Conservation (phyloP, 1,284 basidiomycete genomes). For the Gomphus sp. region DNA sequence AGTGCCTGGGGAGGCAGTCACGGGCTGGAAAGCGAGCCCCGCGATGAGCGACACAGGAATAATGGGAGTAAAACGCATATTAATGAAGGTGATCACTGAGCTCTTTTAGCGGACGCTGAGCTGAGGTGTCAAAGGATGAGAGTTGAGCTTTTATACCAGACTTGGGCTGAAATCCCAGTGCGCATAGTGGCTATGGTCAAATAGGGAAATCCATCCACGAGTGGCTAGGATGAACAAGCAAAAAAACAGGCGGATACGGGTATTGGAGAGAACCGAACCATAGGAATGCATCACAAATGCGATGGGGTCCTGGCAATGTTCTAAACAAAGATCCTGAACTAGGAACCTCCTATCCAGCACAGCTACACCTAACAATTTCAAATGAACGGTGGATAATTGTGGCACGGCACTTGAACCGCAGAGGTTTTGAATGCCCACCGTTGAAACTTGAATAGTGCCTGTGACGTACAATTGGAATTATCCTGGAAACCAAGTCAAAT, state of each 20-base stretch:
- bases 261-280: not conserved
- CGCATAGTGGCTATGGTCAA: not conserved
- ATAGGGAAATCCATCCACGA: not conserved
- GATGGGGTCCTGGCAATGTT: too few relatives aligned
- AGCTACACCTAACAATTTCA: too few relatives aligned
- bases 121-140: not conserved
- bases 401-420: too few relatives aligned
- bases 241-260: not conserved
- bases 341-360: not conserved
- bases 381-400: not conserved
- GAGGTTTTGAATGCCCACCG: too few relatives aligned
- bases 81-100: not conserved
- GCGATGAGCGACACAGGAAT: not conserved
- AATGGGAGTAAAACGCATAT: not conserved
- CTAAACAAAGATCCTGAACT: too few relatives aligned
- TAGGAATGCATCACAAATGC: too few relatives aligned
- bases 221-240: not conserved
- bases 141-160: not conserved
- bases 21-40: slow-evolving; percentile 1
- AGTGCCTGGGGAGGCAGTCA: not conserved
- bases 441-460: too few relatives aligned
- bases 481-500: too few relatives aligned
- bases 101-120: not conserved
- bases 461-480: too few relatives aligned
- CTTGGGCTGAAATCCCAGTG: not conserved